Base-by-base conservation (phyloP, 2,329 filamentous ascomycete genomes). In the Pleochaeta shiraiana region DNA sequence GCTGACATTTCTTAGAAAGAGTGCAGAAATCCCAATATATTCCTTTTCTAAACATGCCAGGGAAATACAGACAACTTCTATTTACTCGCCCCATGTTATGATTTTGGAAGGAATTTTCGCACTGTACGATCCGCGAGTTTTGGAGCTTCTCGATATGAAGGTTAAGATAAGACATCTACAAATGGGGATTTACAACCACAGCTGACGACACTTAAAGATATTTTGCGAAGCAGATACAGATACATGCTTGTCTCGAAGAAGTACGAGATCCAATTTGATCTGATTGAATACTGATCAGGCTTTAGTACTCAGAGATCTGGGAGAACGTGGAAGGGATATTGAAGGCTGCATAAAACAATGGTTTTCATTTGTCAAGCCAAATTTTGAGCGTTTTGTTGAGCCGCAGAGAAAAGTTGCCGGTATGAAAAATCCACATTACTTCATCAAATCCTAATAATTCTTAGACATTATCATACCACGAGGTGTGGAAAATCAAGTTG, bases 321-420 rank as follows among this genome's bases (percentile, higher is more conserved):
- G 83, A 70, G 89, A 95, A 70, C 84, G 93, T 71, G 92, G 88
- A 2, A 83, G 93, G 72, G 92, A 95, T 71, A 87, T 97, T 65
- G 88, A 96, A 72, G 93, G 93, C 47, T 92, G 91, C 71, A 91
- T 98, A 74, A 97, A 97, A 75, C 93, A 98, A 74, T 98, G 93
- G 93, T 96, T 97, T 73, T 78, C 77, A 12, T 98, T 88, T 73
- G 93, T 98, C 53, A 98, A 98, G 75, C 93, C 93, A 2, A 97
- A 97, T 72, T 97, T 95, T 71, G 87, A 92, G 74, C 89, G 87
- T 79, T 97, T 83, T 72, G 93, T 98, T 65, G 87, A 95, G 67
- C 93, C 93, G 37, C 93, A 98, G 74, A 81, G 90, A 64, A 87
- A 90, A 69, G 85, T 92, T 60, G 90, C 90, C 70, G 85, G 85